A percentile compares a stretch with the other conserved stretches of the same genome.
These are phyloP conservation scores for Trichoderma sp. DNA, from an alignment of 2,329 filamentous ascomycete species.

Conservation along the genomic window DNA sequence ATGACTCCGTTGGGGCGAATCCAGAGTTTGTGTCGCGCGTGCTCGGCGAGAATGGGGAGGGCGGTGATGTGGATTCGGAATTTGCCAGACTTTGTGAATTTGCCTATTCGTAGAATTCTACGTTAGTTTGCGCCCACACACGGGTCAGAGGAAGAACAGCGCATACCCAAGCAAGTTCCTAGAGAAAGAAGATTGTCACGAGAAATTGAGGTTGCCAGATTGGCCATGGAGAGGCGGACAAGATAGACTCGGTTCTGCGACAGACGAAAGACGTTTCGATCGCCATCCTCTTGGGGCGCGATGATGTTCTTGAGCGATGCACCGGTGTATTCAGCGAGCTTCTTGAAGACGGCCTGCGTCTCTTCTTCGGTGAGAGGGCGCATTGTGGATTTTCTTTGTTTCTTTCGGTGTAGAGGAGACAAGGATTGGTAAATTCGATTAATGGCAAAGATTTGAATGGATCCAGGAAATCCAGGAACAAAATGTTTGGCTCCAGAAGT, in stretches of 20 bases:
- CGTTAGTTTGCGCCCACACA: not conserved
- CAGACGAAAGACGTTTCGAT: slow-evolving; percentile 83
- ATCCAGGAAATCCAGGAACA: not conserved
- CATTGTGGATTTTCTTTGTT: slow-evolving; percentile 47
- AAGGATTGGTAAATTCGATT: not conserved
- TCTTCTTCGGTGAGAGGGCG: slow-evolving; percentile 76
- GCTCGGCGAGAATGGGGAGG: slow-evolving; percentile 81
- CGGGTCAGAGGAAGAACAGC: not conserved
- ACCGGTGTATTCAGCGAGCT: slow-evolving; percentile 92
- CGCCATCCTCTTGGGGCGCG: slow-evolving; percentile 66
- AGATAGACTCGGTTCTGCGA: slow-evolving; percentile 87
- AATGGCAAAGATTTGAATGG: not conserved
- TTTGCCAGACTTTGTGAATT: slow-evolving; percentile 95
- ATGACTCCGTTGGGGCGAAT: slow-evolving; percentile 95
- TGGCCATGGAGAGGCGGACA: slow-evolving; percentile 82
- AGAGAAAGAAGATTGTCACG: slow-evolving; percentile 79
- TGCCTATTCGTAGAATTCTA: slow-evolving; percentile 50
- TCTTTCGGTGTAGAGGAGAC: not conserved
- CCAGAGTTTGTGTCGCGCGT: slow-evolving; percentile 96
- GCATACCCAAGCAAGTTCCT: slow-evolving; percentile 74
- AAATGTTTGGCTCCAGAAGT: slow-evolving; percentile 9
- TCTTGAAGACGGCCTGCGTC: slow-evolving; percentile 80
- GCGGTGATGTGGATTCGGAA: slow-evolving; percentile 91
- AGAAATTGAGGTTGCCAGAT: slow-evolving; percentile 81
- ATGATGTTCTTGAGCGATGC: slow-evolving; percentile 82